These are phyloP conservation scores for Blakeslea trispora DNA, from an alignment of 371 early-diverging fungal genomes.

Conservation along the genomic window DNA sequence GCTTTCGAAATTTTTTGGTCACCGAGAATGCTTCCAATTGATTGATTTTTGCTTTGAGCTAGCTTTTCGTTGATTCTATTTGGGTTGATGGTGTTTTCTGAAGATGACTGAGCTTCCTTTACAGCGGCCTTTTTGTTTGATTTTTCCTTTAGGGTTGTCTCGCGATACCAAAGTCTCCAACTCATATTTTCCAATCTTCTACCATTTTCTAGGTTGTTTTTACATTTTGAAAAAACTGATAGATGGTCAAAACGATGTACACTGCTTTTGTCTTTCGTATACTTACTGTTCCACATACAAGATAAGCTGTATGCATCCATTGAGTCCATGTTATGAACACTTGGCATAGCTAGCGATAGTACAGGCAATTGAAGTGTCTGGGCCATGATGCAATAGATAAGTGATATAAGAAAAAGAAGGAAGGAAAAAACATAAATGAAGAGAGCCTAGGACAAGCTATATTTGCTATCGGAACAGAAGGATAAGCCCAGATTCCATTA, in stretches of 20 bases:
- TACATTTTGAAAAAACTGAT: conserved; percentile 42
- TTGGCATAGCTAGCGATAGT: conserved; percentile 44
- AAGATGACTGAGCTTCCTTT: conserved; percentile 15
- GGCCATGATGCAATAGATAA: conserved; percentile 25
- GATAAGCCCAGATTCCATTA: background rate
- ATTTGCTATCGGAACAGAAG: background rate
- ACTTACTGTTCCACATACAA: conserved; percentile 52
- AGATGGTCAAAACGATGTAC: background rate
- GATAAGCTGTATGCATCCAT: conserved; percentile 44
- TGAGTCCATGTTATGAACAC: conserved; percentile 38
- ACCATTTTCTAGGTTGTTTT: conserved; percentile 45
- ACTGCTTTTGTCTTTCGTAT: background rate
- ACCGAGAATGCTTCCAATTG: too few relatives aligned
- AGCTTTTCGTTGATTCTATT: conserved; percentile 3
- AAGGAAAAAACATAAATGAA: background rate
- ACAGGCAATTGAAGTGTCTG: conserved; percentile 45
- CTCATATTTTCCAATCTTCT: conserved; percentile 41
- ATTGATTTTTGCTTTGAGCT: background rate
- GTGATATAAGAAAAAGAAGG: conserved; percentile 1
- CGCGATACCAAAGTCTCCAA: conserved; percentile 36
- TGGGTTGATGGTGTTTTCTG: too few relatives aligned
- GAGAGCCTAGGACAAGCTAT: background rate
- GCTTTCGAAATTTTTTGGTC: too few relatives aligned
- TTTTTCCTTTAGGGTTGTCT: conserved; percentile 11
- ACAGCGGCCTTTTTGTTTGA: conserved; percentile 5